Conservation (phyloP, 805 yeast genomes). For the Zygosaccharomyces siamensis region DNA sequence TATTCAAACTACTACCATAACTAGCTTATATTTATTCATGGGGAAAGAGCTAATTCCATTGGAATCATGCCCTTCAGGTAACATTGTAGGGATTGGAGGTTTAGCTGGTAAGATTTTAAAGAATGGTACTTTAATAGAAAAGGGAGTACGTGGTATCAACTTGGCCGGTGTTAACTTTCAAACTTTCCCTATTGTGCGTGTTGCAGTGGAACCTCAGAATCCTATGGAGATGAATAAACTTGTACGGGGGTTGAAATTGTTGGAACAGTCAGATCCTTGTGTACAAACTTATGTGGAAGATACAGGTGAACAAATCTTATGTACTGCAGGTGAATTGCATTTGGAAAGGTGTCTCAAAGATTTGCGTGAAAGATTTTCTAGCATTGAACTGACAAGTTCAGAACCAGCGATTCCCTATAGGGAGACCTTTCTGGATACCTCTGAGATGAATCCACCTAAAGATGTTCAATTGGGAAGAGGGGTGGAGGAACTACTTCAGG, state of each 20-base stretch:
- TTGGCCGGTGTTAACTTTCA: slow-evolving; percentile 69
- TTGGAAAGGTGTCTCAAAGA: slow-evolving; percentile 92
- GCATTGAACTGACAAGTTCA: slow-evolving; percentile 77
- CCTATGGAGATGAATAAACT: slow-evolving; percentile 73
- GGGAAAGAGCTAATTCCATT: slow-evolving; percentile 83
- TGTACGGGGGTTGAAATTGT: slow-evolving; percentile 69
- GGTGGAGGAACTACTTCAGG: slow-evolving; percentile 46
- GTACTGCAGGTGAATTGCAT: slow-evolving; percentile 96
- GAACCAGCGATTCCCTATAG: slow-evolving; percentile 93
- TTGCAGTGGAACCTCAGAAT: slow-evolving; percentile 91
- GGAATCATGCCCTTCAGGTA: slow-evolving; percentile 86
- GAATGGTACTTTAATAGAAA: slow-evolving; percentile 73
- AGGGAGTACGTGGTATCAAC: slow-evolving; percentile 58
- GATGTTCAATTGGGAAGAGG: slow-evolving; percentile 47
- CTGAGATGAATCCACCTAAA: slow-evolving; percentile 50
- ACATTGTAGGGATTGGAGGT: slow-evolving; percentile 91
- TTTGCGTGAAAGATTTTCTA: slow-evolving; percentile 84
- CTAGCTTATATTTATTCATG: slow-evolving; percentile 78
- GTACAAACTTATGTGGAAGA: slow-evolving; percentile 82
- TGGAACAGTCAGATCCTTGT: slow-evolving; percentile 91
- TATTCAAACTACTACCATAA: slow-evolving; percentile 52
- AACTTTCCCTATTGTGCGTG: slow-evolving; percentile 88
- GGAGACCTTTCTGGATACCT: slow-evolving; percentile 62
- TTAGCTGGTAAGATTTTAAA: slow-evolving; percentile 76
- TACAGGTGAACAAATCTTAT: slow-evolving; percentile 86